Base-by-base conservation (phyloP, 1,284 basidiomycete species). In the Cutaneotrichosporon sp. region DNA sequence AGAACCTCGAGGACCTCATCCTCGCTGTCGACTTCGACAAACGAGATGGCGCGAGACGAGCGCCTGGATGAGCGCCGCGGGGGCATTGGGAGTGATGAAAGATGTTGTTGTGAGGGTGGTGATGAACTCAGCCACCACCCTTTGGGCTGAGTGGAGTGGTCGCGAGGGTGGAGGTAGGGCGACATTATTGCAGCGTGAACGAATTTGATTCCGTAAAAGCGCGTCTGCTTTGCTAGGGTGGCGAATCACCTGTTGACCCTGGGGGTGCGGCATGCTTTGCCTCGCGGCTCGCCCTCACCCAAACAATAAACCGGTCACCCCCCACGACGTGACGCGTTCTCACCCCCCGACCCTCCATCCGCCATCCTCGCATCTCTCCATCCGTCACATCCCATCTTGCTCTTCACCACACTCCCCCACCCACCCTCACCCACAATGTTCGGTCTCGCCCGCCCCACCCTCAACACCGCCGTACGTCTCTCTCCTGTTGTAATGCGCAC, bases 361-460 rank as follows among this genome's bases (percentile, higher is more conserved):
- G 8, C 24, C 11, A 27, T 9, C 16, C 14, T 36, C 24, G 1
- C 16, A 2, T 50, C 36, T 31, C 47, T 10, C 54, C 24, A 8
- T 22, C 11, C 4, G 42, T 18, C 33, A 42, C 54, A 54, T 27
- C 34, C 33, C 31, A 53, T 18, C 33, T 25, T 27, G 45, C 64
- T 27, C 20, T 24, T 42, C 18, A 3, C 6, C 57, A 53, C 33
- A 27, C 20, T 36, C 49, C 43, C n/a, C 36, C 51, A 56, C 38
- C 59, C 59, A 62, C 56, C 57, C 55, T 31, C 43, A 29, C 29
- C 14, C 45, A 42, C 61, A 27, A 67, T 64, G 65, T 56, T 56
- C 54, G 61, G 61, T 45, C 36, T 62, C 55, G 47, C 60, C 54
- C 66, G 63, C 55, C 66, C 66, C 54, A 63, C 63, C 49, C 36